Evolutionary conservation across 345 rosid genomes (phyloP).

Genomic region (Triadica sebifera): DNA sequence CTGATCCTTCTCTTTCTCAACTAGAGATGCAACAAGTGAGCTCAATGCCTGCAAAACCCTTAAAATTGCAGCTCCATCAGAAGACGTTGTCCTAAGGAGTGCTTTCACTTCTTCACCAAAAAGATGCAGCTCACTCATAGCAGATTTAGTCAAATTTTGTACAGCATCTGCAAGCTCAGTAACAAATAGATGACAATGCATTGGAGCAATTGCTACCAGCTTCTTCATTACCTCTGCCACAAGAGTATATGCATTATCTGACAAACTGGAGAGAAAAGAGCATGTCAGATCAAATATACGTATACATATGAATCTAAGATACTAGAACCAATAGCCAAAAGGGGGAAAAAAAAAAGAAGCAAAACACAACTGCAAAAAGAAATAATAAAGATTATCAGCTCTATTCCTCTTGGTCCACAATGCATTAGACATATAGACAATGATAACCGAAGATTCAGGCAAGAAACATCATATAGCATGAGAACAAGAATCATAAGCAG

Average conservation of each 20-base stretch:
- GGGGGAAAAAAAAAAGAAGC: too few relatives aligned
- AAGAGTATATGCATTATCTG: constrained; percentile 84
- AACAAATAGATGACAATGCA: constrained; percentile 75
- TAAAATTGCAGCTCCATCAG: constrained; percentile 90
- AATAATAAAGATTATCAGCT: too few relatives aligned
- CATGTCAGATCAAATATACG: constrained; percentile 15
- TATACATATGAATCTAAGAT: background rate
- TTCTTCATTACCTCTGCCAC: constrained; percentile 92
- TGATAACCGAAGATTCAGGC: background rate
- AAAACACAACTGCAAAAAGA: background rate
- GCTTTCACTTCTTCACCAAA: constrained; percentile 85
- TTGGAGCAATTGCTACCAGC: constrained; percentile 75
- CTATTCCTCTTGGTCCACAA: background rate
- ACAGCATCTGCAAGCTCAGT: constrained; percentile 77
- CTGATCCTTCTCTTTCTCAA: constrained; percentile 55
- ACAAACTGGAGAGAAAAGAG: constrained; percentile 52
- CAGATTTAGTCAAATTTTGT: constrained; percentile 66
- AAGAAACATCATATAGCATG: background rate
- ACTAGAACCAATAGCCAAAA: background rate
- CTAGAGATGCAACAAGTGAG: constrained; percentile 60
- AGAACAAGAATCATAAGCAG: background rate
- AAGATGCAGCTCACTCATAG: constrained; percentile 68
- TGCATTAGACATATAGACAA: background rate
- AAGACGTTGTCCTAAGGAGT: constrained; percentile 65
- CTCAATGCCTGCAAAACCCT: constrained; percentile 89